Evolutionary conservation across 352 stramenopile species (phyloP), one percentile per base, ranked within the genome.

Genomic region (Globisporangium alternatum): DNA sequence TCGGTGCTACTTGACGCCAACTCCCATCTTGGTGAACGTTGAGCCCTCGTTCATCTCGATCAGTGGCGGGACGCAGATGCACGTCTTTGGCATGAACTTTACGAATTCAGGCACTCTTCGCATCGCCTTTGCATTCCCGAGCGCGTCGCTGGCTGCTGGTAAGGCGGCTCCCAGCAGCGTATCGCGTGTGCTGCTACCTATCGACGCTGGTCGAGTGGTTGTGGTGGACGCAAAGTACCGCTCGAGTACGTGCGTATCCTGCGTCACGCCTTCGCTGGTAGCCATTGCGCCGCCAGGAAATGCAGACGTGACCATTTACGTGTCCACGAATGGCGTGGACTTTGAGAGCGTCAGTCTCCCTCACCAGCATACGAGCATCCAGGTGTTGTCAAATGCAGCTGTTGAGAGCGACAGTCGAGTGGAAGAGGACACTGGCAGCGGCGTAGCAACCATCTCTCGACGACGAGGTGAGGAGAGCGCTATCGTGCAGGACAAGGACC

Each of bases 311-410:
- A 76, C 66, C 19, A 13, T 90, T 19, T 83, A 80, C 52, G 72
- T 88, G 0, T 81, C 77, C 1, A 61, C 85, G 8, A 88, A 90
- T 44, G 81, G 81, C 3, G 21, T 70, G 12, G 81, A 90, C 44
- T 90, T 90, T 45, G 78, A 90, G n/a, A 84, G 81, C 48, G 72
- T 90, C 30, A 74, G 74, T 0, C 60, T 90, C 0, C 77, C 81
- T 1, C 76, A 71, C 2, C 64, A 77, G 7, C 17, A 60, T 0
- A 58, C 62, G 2, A 77, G 71, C 22, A 22, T 77, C 13, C 43
- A 67, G 0, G 35, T 45, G 0, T 17, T 28, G 2, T 6, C 31
- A 30, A 5, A 2, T 39, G 9, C 19, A 6, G 6, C 30, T 57
- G 52, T 6, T 10, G 57, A 71, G 17, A 55, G 31, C 10, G 60